Evolutionary conservation across 331 rosid genomes (phyloP), one percentile per base, ranked within the genome.

Genomic region (Erythrophleum ivorense): DNA sequence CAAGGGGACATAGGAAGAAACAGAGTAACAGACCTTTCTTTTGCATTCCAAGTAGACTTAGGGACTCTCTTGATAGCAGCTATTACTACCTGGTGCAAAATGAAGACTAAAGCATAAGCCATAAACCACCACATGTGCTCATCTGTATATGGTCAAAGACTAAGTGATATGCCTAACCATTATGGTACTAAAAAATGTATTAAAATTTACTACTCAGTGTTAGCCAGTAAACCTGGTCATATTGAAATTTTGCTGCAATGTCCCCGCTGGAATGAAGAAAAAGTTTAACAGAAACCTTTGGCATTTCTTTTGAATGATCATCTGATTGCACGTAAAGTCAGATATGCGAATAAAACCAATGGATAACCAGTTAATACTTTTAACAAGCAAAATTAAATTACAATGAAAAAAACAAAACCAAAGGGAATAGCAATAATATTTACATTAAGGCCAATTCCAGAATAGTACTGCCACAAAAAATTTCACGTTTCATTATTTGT

Each of bases 251-350:
- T 8, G 98, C 97, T 0, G 97, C 98, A 81, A 95, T 66, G 43
- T 79, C 86, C 55, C 99, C 99, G 29, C 82, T 85, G 79, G 94
- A 86, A 75, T 95, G 98, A 82, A 91, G 97, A 79, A 91, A 87
- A 68, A 91, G 85, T 75, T 91, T 93, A 82, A 95, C 94, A 2
- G 88, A 59, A 69, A 85, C 31, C 90, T 89, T 95, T 2, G 86
- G 88, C 58, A 60, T 85, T 71, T 83, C 92, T 79, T 81, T 90
- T 0, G 84, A 53, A 11, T 70, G 83, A 58, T 81, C 86, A 74
- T 83, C 91, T 90, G 89, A 84, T 78, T 29, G 74, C 77, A 87
- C 33, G 81, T 34, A 71, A 34, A 78, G 75, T 31, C 80, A 85
- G 57, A 73, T 41, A 72, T 57, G 58, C 76, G 75, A 81, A 77